A percentile compares a stretch with the other conserved stretches of the same genome.
Conservation (phyloP, 2,329 filamentous ascomycete genomes). For the Talaromyces albobiverticillius region DNA sequence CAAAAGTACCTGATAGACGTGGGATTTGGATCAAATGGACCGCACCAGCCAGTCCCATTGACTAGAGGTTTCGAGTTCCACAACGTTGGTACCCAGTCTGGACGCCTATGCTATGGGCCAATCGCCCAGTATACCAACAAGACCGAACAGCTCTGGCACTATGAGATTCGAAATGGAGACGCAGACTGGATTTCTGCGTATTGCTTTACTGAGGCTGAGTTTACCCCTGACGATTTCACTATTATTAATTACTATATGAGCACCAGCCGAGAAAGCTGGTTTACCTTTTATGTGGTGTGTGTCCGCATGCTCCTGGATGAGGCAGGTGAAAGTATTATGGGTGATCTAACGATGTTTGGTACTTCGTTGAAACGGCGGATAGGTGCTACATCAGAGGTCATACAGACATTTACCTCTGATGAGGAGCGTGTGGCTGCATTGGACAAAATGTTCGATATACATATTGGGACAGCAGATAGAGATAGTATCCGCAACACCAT, state of each 20-base stretch:
- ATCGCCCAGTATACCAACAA: constrained; percentile 15
- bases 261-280: constrained; percentile 17
- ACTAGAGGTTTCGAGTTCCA: constrained; percentile 27
- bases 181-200: constrained; percentile 58
- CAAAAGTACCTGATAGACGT: constrained; percentile 34
- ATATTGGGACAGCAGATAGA: background rate
- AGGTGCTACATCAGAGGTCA: constrained; percentile 1
- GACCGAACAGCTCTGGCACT: constrained; percentile 51
- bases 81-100: constrained; percentile 15
- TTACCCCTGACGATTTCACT: constrained; percentile 55
- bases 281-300: constrained; percentile 17
- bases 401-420: constrained; percentile 2
- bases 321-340: constrained; percentile 15
- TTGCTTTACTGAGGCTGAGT: constrained; percentile 61
- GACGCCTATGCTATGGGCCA: constrained; percentile 14
- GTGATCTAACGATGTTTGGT: constrained; percentile 20
- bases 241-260: constrained; percentile 39
- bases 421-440: constrained; percentile 9
- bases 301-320: constrained; percentile 19
- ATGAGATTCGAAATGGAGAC: constrained; percentile 52
- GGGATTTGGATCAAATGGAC: constrained; percentile 27
- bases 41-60: constrained; percentile 24
- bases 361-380: constrained; percentile 6
- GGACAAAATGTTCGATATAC: constrained; percentile 2
- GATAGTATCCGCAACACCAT: constrained; percentile 2